These are phyloP conservation scores for Aspergillus pseudoterreus DNA, from an alignment of 2,329 filamentous ascomycete genomes.

Conservation along the genomic window DNA sequence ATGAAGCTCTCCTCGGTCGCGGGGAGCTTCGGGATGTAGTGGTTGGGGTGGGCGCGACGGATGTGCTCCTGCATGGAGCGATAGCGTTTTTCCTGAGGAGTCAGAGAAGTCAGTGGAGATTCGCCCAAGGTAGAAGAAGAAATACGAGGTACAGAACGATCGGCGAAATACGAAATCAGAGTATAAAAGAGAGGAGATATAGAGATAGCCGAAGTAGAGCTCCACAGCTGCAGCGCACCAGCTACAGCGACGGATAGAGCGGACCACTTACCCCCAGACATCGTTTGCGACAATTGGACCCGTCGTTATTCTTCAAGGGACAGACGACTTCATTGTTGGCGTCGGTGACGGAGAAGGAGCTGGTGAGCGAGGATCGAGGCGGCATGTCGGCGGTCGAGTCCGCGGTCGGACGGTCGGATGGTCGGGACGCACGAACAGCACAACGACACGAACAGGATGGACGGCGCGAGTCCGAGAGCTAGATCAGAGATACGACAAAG, in stretches of 20 bases:
- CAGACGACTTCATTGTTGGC: constrained; percentile 95
- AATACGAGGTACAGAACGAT: not conserved
- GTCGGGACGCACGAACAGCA: no score
- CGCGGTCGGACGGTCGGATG: no score
- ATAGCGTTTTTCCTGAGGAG: constrained; percentile 79
- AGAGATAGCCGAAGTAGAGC: constrained; percentile 1
- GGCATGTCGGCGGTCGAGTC: constrained; percentile 63
- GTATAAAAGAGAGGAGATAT: not conserved
- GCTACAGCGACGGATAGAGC: constrained; percentile 10
- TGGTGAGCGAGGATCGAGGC: constrained; percentile 79
- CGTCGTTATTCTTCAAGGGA: constrained; percentile 91
- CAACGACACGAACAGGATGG: no score
- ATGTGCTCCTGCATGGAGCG: constrained; percentile 99
- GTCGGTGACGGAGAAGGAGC: constrained; percentile 88
- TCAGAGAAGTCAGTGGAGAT: constrained; percentile 13
- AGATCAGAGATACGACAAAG: not conserved
- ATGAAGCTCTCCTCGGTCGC: constrained; percentile 97
- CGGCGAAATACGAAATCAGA: not conserved
- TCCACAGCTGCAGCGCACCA: not conserved
- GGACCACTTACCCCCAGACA: constrained; percentile 85
- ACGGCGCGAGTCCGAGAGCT: constrained; percentile 2
- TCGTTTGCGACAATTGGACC: constrained; percentile 93
- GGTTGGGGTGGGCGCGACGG: constrained; percentile 89
- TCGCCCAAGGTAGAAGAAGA: not conserved
- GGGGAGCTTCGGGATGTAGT: constrained; percentile 96